phyloP scores from a whole-genome alignment of 768 basidiomycete species.

The Royoungia palumana region DNA sequence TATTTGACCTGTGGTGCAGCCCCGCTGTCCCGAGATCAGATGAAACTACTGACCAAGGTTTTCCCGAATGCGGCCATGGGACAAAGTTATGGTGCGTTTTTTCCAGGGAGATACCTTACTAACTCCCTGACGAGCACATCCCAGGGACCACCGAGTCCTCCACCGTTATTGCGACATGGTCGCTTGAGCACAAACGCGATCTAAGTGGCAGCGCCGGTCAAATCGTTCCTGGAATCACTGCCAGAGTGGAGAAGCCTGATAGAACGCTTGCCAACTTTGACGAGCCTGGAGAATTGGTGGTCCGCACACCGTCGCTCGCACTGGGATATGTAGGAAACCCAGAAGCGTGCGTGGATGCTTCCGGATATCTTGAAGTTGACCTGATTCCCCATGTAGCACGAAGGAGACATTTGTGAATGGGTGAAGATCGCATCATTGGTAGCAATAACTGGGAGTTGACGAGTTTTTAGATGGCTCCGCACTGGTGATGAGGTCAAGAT shows the following conservation, averaged over 20 bases:
- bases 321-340: conserved; percentile 56
- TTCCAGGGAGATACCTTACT: neutral
- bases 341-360: conserved; percentile 42
- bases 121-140: too few relatives aligned
- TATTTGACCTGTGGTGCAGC: conserved; percentile 50
- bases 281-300: conserved; percentile 45
- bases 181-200: too few relatives aligned
- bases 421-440: neutral
- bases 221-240: conserved; percentile 49
- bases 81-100: conserved; percentile 39
- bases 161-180: too few relatives aligned
- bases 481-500: conserved; percentile 72
- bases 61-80: conserved; percentile 53
- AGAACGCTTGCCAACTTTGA: conserved; percentile 53
- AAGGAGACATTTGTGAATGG: conserved; percentile 61
- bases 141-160: conserved; percentile 64
- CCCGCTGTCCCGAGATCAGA: conserved; percentile 52
- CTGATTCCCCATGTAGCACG: conserved; percentile 38
- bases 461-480: conserved; percentile 50
- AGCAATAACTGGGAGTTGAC: conserved; percentile 2
- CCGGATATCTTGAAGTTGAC: conserved; percentile 4
- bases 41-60: conserved; percentile 39
- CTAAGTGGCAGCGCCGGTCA: conserved; percentile 43
- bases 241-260: conserved; percentile 55
- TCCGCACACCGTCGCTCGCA: conserved; percentile 47